Percentiles rank a stretch among this genome's conserved stretches.
phyloP scores from a whole-genome alignment of 108 stramenopile genomes.

The Stephanodiscus triporus region DNA sequence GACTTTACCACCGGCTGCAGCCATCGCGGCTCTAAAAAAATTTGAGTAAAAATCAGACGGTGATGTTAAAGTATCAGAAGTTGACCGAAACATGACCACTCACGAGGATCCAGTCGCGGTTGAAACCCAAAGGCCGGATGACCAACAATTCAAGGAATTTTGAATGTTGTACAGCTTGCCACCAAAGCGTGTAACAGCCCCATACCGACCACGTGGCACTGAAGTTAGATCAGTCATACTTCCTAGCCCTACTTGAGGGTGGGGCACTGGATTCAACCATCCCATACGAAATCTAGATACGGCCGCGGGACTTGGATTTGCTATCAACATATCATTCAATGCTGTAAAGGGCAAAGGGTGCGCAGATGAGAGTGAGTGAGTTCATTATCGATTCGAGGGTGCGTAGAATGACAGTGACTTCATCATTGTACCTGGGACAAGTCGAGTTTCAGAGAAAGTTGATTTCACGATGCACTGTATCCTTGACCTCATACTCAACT shows the following conservation, averaged over 20 bases:
- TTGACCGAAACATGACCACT: neutral
- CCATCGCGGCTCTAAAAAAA: conserved; percentile 19
- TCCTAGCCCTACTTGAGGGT: conserved; percentile 8
- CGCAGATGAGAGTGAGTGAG: neutral
- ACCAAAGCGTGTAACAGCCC: conserved; percentile 69
- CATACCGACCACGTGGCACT: conserved; percentile 42
- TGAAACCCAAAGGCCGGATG: conserved; percentile 79
- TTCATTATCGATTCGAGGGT: neutral
- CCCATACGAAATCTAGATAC: conserved; percentile 88
- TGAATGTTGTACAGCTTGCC: conserved; percentile 61
- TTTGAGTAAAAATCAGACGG: neutral
- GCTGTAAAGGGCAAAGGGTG: conserved; percentile 11
- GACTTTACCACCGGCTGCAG: conserved; percentile 79
- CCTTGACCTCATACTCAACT: conserved; percentile 59
- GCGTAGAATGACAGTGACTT: neutral
- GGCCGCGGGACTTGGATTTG: conserved; percentile 90
- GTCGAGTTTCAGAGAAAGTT: conserved; percentile 89
- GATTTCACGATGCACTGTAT: conserved; percentile 86
- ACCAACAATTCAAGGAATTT: conserved; percentile 83
- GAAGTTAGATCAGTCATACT: conserved; percentile 12
- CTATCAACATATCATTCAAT: conserved; percentile 90
- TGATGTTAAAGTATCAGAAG: neutral
- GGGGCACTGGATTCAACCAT: conserved; percentile 45
- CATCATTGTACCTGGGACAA: conserved; percentile 64
- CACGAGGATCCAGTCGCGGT: conserved; percentile 82